Evolutionary conservation across 371 early-diverging fungal species (phyloP).

Genomic region (Rhizopus stolonifer): DNA sequence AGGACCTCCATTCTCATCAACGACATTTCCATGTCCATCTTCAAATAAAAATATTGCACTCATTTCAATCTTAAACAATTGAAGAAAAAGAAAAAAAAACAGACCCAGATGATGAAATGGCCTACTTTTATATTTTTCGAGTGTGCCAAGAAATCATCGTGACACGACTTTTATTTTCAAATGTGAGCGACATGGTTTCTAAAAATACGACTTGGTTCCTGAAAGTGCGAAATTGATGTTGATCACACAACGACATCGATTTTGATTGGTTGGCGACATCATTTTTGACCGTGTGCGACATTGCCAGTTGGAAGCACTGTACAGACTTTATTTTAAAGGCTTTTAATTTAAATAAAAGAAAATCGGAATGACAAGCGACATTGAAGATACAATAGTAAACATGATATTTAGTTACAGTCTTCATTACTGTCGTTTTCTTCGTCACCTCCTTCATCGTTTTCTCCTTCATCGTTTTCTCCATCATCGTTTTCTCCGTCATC

Average conservation of each 20-base stretch:
- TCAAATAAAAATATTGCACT: conserved; percentile 19
- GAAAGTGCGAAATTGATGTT: no score
- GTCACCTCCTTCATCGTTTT: no score
- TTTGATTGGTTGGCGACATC: no score
- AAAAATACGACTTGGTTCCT: no score
- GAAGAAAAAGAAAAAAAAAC: background rate
- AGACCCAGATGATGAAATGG: conserved; percentile 5
- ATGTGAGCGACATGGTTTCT: no score
- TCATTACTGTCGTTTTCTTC: no score
- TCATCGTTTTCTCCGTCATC: no score
- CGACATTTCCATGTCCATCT: conserved; percentile 20
- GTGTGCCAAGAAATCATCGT: conserved; percentile 6
- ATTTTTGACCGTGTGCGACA: no score
- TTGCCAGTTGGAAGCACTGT: no score
- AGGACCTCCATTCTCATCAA: no score
- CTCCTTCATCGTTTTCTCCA: no score
- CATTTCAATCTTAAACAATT: conserved; percentile 7
- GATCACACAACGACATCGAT: no score
- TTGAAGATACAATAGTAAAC: background rate
- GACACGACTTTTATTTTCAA: conserved; percentile 3
- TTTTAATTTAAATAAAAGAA: conserved; percentile 3
- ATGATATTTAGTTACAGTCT: background rate
- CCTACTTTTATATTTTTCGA: conserved; percentile 6
- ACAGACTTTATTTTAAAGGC: conserved; percentile 12
- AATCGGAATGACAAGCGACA: background rate